Conservation (phyloP, 495 filamentous ascomycete species). For the Thozetella sp. region DNA sequence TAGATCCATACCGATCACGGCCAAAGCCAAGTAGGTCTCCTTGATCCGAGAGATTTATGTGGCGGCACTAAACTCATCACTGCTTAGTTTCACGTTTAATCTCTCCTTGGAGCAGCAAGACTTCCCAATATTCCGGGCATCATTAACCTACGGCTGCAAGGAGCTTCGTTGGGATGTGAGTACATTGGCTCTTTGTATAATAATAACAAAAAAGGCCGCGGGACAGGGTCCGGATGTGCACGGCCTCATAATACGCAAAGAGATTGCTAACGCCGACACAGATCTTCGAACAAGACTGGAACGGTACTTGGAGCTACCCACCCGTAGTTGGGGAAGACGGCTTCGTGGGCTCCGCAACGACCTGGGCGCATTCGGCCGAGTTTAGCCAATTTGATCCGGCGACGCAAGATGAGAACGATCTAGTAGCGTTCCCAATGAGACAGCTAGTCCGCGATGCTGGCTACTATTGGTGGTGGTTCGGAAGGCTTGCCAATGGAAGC, state of each 20-base stretch:
- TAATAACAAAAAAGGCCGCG: not conserved
- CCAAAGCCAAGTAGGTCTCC: slow-evolving; percentile 13
- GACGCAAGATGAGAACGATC: slow-evolving; percentile 12
- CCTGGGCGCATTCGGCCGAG: slow-evolving; percentile 7
- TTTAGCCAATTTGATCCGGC: slow-evolving; percentile 11
- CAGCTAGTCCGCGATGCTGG: slow-evolving; percentile 8
- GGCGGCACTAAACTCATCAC: not conserved
- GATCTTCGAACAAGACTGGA: slow-evolving; percentile 24
- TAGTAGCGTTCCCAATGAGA: slow-evolving; percentile 21
- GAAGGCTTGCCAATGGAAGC: slow-evolving; percentile 21
- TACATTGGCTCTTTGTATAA: not conserved
- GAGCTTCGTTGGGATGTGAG: slow-evolving; percentile 32
- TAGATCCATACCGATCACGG: slow-evolving; percentile 6
- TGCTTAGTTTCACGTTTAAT: slow-evolving; percentile 19
- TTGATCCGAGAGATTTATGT: not conserved
- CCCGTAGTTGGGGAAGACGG: slow-evolving; percentile 24
- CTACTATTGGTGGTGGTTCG: slow-evolving; percentile 25
- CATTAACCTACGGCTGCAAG: slow-evolving; percentile 24
- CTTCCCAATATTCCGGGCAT: slow-evolving; percentile 14
- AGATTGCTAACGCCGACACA: not conserved
- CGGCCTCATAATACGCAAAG: not conserved
- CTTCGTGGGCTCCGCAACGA: slow-evolving; percentile 23
- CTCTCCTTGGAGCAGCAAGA: slow-evolving; percentile 16
- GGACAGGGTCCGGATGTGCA: not conserved
- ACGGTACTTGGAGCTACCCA: slow-evolving; percentile 27